Percentiles rank a stretch among this genome's conserved stretches.
Conservation (phyloP, 129 eudicot genomes). For the Glebionis coronaria region DNA sequence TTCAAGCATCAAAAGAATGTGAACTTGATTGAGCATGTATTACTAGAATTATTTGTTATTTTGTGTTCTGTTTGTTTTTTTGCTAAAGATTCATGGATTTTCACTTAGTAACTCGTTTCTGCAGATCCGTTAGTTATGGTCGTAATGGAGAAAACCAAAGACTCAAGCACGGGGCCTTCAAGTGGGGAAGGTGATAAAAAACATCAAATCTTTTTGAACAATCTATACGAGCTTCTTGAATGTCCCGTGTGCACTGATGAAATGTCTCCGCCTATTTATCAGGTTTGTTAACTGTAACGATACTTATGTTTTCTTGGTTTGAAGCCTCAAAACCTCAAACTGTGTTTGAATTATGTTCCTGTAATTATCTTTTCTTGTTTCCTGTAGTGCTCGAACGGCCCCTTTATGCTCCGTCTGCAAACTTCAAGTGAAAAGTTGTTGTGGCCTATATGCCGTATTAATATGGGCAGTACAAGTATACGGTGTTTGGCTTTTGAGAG, state of each 20-base stretch:
- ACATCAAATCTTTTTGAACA: neutral
- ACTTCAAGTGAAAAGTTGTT: neutral
- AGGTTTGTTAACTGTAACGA: neutral
- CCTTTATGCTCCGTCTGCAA: neutral
- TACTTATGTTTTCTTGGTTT: no score
- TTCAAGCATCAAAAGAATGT: no score
- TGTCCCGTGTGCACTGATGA: slow-evolving; percentile 5
- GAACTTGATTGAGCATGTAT: no score
- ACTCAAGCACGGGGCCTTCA: neutral
- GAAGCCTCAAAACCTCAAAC: no score
- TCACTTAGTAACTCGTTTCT: no score
- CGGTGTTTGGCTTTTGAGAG: slow-evolving; percentile 6
- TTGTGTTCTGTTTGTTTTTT: no score
- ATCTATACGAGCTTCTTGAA: slow-evolving; percentile 7
- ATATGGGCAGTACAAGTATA: neutral
- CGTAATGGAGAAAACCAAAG: no score
- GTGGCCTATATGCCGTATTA: neutral
- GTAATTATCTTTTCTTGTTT: neutral
- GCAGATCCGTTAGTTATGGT: no score
- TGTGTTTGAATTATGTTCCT: no score
- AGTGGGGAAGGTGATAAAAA: neutral
- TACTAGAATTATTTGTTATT: no score
- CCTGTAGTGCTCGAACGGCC: slow-evolving; percentile 3
- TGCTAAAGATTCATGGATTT: no score
- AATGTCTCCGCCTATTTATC: slow-evolving; percentile 12